Evolutionary conservation across 805 yeast species (phyloP).

Genomic region (Zygotorulaspora florentina): DNA sequence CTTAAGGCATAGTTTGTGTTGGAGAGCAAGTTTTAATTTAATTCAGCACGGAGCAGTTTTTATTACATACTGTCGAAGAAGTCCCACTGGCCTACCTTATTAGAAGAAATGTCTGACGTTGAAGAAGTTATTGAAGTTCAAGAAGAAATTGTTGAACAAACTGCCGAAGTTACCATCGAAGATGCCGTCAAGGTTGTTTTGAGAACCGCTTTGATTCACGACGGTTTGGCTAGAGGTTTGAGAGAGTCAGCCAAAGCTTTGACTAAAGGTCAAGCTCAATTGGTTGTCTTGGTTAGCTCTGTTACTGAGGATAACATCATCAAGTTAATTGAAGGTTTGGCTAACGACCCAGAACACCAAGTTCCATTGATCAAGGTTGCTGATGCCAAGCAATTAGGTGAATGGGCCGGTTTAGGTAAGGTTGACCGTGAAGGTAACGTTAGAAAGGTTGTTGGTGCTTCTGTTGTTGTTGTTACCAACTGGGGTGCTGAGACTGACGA

Average conservation of each 20-base stretch:
- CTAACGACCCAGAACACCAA: constrained; percentile 95
- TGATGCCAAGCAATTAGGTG: constrained; percentile 99
- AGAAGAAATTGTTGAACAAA: constrained; percentile 73
- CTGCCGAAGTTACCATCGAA: constrained; percentile 91
- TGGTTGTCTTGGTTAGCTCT: constrained; percentile 95
- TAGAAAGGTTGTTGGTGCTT: constrained; percentile 99
- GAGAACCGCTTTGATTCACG: constrained; percentile 96
- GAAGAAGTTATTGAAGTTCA: constrained; percentile 86
- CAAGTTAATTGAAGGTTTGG: constrained; percentile 98
- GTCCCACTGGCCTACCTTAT: constrained; percentile 42
- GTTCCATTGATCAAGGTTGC: constrained; percentile 98
- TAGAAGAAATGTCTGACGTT: constrained; percentile 77
- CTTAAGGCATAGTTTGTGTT: background rate
- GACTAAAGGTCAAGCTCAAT: constrained; percentile 95
- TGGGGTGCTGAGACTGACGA: constrained; percentile 99
- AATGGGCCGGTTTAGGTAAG: constrained; percentile 99
- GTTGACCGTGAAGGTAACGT: constrained; percentile 99
- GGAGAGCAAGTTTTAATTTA: background rate
- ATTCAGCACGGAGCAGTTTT: constrained; percentile 54
- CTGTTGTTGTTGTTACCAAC: constrained; percentile 98
- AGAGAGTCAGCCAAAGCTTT: constrained; percentile 99
- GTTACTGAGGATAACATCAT: constrained; percentile 96
- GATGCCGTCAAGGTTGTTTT: constrained; percentile 97
- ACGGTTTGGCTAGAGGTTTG: constrained; percentile 99
- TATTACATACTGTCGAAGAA: constrained; percentile 59